Evolutionary conservation across 352 stramenopile species (phyloP).

Genomic region (Pythium rishiriense): DNA sequence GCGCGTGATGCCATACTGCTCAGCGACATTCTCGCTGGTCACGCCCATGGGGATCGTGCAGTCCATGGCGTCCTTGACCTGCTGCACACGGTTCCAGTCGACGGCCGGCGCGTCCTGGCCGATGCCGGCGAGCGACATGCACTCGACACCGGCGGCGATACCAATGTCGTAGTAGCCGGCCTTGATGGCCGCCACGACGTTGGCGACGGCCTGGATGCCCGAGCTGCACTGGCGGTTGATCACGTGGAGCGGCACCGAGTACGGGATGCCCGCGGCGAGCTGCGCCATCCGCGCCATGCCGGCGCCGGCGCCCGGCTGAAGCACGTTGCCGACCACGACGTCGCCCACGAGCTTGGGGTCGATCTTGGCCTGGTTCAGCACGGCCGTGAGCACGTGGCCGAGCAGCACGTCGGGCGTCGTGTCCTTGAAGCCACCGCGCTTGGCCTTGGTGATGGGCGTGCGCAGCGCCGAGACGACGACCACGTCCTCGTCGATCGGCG

Average conservation of each 20-base stretch:
- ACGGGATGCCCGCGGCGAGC: conserved; percentile 73
- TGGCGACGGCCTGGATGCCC: conserved; percentile 83
- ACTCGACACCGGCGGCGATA: conserved; percentile 86
- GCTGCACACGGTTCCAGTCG: conserved; percentile 52
- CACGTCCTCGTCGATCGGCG: conserved; percentile 65
- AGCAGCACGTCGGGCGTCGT: conserved; percentile 91
- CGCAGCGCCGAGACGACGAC: conserved; percentile 83
- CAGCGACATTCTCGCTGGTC: conserved; percentile 86
- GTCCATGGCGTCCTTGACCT: conserved; percentile 74
- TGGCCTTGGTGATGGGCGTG: conserved; percentile 87
- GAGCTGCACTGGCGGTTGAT: conserved; percentile 89
- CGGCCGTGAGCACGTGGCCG: conserved; percentile 76
- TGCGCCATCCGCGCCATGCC: conserved; percentile 83
- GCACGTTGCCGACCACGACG: conserved; percentile 86
- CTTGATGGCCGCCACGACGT: conserved; percentile 74
- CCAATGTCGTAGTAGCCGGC: conserved; percentile 85
- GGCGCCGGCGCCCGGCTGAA: conserved; percentile 75
- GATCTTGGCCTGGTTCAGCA: conserved; percentile 84
- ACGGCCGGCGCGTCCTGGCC: conserved; percentile 53
- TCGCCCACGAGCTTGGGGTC: conserved; percentile 76
- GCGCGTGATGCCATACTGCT: conserved; percentile 73
- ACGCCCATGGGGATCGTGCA: conserved; percentile 86
- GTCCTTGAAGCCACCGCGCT: conserved; percentile 90
- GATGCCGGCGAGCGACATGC: conserved; percentile 76
- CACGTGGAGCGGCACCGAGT: conserved; percentile 70